A percentile compares a stretch with the other conserved stretches of the same genome.
Evolutionary conservation across 1,284 basidiomycete genomes (phyloP).

Genomic region (Xanthoconium separans): DNA sequence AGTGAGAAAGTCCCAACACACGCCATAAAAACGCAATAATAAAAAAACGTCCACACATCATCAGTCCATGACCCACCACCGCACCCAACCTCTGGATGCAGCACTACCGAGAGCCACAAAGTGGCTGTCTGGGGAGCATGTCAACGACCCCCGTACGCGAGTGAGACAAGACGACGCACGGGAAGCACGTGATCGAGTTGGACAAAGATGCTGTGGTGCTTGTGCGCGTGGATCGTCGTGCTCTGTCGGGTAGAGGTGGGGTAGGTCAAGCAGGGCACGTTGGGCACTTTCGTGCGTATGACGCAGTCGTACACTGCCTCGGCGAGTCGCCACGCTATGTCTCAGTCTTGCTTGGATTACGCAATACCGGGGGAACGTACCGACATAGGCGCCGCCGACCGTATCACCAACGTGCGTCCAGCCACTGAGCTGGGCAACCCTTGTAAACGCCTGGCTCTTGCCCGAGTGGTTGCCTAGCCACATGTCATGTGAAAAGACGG

Average conservation of each 20-base stretch:
- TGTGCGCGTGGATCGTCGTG: conserved; percentile 64
- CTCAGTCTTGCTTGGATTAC: background rate
- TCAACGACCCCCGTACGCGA: background rate
- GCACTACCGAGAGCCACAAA: conserved; percentile 65
- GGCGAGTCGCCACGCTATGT: too few relatives aligned
- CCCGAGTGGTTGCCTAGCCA: conserved; percentile 63
- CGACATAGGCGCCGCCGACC: conserved; percentile 59
- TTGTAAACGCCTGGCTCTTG: conserved; percentile 52
- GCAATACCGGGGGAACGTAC: conserved; percentile 35
- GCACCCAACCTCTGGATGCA: conserved; percentile 73
- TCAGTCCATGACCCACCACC: conserved; percentile 64
- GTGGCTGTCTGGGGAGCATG: conserved; percentile 36
- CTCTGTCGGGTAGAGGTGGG: conserved; percentile 36
- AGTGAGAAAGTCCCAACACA: background rate
- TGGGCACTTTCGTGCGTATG: conserved; percentile 51
- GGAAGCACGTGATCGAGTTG: conserved; percentile 56
- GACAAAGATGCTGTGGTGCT: conserved; percentile 70
- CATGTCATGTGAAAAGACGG: conserved; percentile 60
- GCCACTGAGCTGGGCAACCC: conserved; percentile 60
- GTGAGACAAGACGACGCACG: conserved; percentile 34
- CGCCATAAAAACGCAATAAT: conserved; percentile 1
- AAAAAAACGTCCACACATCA: conserved; percentile 3
- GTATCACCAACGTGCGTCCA: conserved; percentile 70
- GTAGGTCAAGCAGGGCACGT: too few relatives aligned
- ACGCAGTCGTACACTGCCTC: conserved; percentile 61